Evolutionary conservation across 352 stramenopile genomes (phyloP).

Genomic region (Globisporangium sylvaticum): DNA sequence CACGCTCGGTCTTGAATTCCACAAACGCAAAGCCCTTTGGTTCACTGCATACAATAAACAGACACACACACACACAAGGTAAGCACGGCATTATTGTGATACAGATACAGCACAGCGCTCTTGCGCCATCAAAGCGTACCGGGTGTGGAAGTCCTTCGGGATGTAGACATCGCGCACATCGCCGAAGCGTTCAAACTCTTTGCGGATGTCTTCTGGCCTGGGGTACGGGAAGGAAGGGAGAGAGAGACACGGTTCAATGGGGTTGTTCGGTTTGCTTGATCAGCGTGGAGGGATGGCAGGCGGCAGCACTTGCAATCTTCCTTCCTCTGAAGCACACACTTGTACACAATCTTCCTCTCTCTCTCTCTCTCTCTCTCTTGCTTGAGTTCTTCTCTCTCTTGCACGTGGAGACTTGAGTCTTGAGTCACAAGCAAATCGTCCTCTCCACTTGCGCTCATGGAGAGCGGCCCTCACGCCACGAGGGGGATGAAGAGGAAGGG

Average conservation of each 20-base stretch:
- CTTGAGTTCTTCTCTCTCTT: conserved; percentile 2
- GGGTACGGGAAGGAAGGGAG: not conserved
- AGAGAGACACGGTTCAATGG: not conserved
- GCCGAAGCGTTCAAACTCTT: conserved; percentile 92
- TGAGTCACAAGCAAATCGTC: not conserved
- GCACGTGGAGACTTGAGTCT: conserved; percentile 9
- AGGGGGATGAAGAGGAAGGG: not conserved
- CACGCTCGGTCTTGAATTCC: conserved; percentile 91
- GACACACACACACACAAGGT: not conserved
- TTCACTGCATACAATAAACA: conserved; percentile 51
- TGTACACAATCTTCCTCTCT: conserved; percentile 1
- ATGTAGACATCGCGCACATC: conserved; percentile 96
- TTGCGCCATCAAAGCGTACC: conserved; percentile 31
- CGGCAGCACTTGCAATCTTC: not conserved
- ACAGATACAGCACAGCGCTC: not conserved
- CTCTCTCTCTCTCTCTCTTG: not conserved
- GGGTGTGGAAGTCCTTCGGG: conserved; percentile 92
- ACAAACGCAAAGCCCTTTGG: conserved; percentile 96
- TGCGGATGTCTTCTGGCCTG: conserved; percentile 88
- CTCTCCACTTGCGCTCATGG: not conserved
- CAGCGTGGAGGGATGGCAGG: not conserved
- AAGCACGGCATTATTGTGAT: not conserved
- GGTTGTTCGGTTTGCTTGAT: not conserved
- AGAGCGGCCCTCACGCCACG: not conserved
- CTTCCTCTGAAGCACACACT: conserved; percentile 1